These are phyloP conservation scores for Omphalotus guepiniiformis DNA, from an alignment of 768 basidiomycete species.

Conservation along the genomic window DNA sequence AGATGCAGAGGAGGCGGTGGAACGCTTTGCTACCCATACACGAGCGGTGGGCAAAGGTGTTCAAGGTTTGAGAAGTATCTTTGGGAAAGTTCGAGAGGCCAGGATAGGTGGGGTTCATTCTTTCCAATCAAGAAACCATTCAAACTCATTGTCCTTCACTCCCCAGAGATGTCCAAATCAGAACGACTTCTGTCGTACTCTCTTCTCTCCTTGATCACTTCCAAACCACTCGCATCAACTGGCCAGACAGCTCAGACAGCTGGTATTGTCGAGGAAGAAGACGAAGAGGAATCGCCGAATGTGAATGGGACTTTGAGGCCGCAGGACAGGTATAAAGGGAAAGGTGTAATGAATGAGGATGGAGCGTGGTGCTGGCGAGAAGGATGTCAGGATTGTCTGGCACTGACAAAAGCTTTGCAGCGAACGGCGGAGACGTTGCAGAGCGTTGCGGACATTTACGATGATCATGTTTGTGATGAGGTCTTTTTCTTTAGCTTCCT, in stretches of 20 bases:
- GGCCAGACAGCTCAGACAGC: conserved; percentile 34
- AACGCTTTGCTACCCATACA: conserved; percentile 63
- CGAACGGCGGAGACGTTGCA: conserved; percentile 70
- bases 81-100: conserved; percentile 59
- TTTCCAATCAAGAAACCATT: background rate
- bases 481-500: background rate
- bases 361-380: conserved; percentile 90
- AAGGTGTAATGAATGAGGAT: conserved; percentile 61
- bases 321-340: conserved; percentile 28
- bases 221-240: conserved; percentile 48
- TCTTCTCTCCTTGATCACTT: conserved; percentile 69
- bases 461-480: conserved; percentile 57
- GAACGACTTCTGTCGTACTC: conserved; percentile 73
- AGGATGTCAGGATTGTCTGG: conserved; percentile 71
- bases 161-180: conserved; percentile 73
- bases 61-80: conserved; percentile 59
- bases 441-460: conserved; percentile 72
- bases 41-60: conserved; percentile 66
- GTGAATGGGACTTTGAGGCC: background rate
- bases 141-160: background rate
- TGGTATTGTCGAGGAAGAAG: conserved; percentile 47
- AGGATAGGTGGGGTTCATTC: conserved; percentile 51
- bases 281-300: background rate
- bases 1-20: conserved; percentile 56
- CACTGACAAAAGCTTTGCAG: conserved; percentile 73